These are phyloP conservation scores for Casuarina glauca DNA, from an alignment of 306 rosid species.

Conservation along the genomic window DNA sequence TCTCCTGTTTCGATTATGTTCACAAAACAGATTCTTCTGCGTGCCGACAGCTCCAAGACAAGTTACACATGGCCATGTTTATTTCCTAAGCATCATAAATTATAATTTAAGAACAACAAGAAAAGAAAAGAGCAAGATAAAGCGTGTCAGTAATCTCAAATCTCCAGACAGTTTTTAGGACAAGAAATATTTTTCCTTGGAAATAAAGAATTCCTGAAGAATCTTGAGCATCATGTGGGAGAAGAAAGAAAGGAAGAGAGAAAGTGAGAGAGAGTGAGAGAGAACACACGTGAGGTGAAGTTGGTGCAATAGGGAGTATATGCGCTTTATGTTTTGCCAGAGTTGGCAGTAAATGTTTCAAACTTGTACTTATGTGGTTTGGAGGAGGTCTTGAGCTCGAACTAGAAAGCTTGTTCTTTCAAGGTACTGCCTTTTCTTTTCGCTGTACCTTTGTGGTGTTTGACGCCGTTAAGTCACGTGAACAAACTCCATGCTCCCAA, in stretches of 20 bases:
- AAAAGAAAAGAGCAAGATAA: not conserved
- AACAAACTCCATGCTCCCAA: too few relatives aligned
- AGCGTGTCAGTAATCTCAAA: not conserved
- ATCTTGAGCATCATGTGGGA: too few relatives aligned
- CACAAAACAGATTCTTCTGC: not conserved
- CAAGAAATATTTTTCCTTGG: not conserved
- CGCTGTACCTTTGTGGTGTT: too few relatives aligned
- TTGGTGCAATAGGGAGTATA: not conserved
- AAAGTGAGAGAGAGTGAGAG: too few relatives aligned
- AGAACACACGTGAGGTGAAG: not conserved
- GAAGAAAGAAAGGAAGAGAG: too few relatives aligned
- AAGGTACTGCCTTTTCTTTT: not conserved
- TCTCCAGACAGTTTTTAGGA: not conserved
- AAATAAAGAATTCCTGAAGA: not conserved
- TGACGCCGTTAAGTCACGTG: too few relatives aligned
- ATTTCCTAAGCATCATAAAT: not conserved
- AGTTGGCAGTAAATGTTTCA: not conserved
- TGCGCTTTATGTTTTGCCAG: not conserved
- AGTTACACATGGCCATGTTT: not conserved
- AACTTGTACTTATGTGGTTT: not conserved
- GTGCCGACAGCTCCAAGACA: constrained; percentile 1
- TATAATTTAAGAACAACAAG: not conserved
- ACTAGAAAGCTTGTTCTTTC: not conserved
- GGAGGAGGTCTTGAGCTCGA: not conserved
- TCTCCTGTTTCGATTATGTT: not conserved